These are phyloP conservation scores for Endothia cerciana DNA, from an alignment of 2,329 filamentous ascomycete genomes.

Conservation along the genomic window DNA sequence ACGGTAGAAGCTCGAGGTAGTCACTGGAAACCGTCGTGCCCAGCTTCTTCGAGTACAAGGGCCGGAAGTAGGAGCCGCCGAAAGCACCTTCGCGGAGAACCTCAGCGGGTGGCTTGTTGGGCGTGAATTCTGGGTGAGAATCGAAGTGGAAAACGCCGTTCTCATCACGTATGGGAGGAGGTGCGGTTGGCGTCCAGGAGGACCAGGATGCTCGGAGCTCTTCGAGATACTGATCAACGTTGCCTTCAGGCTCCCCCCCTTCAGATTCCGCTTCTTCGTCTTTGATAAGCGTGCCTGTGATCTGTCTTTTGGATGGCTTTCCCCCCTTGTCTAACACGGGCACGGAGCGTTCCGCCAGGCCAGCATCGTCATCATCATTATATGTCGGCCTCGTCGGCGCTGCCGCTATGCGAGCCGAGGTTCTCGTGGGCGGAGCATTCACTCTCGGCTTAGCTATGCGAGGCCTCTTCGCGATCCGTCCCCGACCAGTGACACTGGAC, in stretches of 20 bases:
- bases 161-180: constrained; percentile 45
- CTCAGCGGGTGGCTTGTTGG: constrained; percentile 57
- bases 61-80: constrained; percentile 56
- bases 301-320: background rate
- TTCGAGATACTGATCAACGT: constrained; percentile 30
- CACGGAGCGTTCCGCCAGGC: background rate
- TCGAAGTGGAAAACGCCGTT: constrained; percentile 50
- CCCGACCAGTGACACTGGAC: background rate
- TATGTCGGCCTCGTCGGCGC: constrained; percentile 41
- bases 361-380: constrained; percentile 39
- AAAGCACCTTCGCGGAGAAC: constrained; percentile 57
- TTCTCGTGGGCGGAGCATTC: constrained; percentile 42
- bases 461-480: constrained; percentile 6
- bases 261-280: background rate
- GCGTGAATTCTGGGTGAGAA: constrained; percentile 48
- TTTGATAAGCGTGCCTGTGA: background rate
- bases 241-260: background rate
- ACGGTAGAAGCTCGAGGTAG: constrained; percentile 49
- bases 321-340: background rate
- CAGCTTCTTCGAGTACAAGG: constrained; percentile 48
- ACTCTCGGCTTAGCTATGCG: constrained; percentile 15
- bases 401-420: constrained; percentile 52
- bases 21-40: constrained; percentile 48
- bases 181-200: constrained; percentile 45
- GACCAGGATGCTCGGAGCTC: constrained; percentile 44